Conservation (phyloP, 2,329 filamentous ascomycete genomes). For the Fusarium compactum region DNA sequence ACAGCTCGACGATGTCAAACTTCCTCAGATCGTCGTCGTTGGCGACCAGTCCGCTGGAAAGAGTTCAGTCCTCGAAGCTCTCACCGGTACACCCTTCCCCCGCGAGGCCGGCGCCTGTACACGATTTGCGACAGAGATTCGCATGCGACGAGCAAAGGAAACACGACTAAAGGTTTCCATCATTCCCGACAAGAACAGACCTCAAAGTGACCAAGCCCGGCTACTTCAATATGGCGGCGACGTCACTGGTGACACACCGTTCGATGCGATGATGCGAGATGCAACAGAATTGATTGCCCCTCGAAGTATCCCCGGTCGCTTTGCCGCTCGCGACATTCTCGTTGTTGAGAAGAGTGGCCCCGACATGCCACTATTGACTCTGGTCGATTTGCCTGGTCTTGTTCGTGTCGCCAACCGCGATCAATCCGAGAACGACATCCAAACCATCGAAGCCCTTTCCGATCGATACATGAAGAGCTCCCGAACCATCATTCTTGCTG, state of each 20-base stretch:
- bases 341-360: conserved; percentile 71
- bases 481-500: conserved; percentile 67
- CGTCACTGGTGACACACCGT: conserved; percentile 59
- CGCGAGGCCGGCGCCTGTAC: conserved; percentile 71
- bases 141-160: conserved; percentile 63
- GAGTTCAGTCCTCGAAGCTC: conserved; percentile 72
- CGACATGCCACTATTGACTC: conserved; percentile 68
- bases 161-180: conserved; percentile 63
- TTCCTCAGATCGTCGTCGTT: conserved; percentile 73
- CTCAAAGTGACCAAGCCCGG: conserved; percentile 60
- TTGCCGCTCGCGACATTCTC: conserved; percentile 65
- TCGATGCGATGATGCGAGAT: conserved; percentile 64
- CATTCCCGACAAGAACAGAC: conserved; percentile 64
- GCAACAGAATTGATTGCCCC: conserved; percentile 65
- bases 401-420: conserved; percentile 66
- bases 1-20: conserved; percentile 64
- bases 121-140: conserved; percentile 70
- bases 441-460: conserved; percentile 64
- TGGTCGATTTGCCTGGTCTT: conserved; percentile 72
- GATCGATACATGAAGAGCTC: conserved; percentile 68
- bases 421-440: conserved; percentile 65
- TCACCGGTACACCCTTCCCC: conserved; percentile 72
- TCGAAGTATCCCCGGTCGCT: conserved; percentile 63
- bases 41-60: conserved; percentile 75
- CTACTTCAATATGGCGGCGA: conserved; percentile 62